Base-by-base conservation (phyloP, 75 land plant species). In the Picea glauca region DNA sequence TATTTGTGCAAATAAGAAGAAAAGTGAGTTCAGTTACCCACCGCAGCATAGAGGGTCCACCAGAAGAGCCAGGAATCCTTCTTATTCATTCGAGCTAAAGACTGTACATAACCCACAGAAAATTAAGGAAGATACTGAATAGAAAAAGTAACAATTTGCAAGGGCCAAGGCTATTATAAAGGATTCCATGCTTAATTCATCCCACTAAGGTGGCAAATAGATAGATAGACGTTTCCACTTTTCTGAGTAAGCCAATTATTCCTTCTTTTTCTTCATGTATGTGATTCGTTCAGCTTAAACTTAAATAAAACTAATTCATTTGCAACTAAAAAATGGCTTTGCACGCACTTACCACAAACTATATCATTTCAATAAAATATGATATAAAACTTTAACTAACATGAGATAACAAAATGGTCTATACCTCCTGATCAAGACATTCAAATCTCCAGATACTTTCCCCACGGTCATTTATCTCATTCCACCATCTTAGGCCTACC, bases 401-500 rank as follows among this genome's bases (percentile, higher is more conserved):
- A 20, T 4, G 63, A 62, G 56, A 50, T 50, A 50, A 46, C 56
- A 62, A 62, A 62, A 62, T 9, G 5, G 63, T 62, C 13, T 62
- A 4, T 62, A 96, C 98, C 93, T 98, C 91, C 80, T 95, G 96
- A 78, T 93, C 98, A 70, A 98, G 92, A 57, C 89, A 91, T 79
- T 98, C 98, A 80, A 88, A 98, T 62, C 83, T 95, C 98, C 99
- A 98, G 43, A 98, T 91, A 81, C 99, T 98, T 78, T 98, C 96
- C 15, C 98, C 99, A 57, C 87, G 79, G n/a, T 98, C 99, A 83
- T 88, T 87, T 77, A 98, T 88, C 82, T 98, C 99, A 85, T 98
- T 98, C 99, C 98, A 98, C 99, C 99, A 98, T 79, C 98, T 83
- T 40, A 98, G 85, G 32, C 99, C 99, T 58, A 98, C 99, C 81